phyloP scores from a whole-genome alignment of 1,139 yeast species.

The Tardiomyces blankii region DNA sequence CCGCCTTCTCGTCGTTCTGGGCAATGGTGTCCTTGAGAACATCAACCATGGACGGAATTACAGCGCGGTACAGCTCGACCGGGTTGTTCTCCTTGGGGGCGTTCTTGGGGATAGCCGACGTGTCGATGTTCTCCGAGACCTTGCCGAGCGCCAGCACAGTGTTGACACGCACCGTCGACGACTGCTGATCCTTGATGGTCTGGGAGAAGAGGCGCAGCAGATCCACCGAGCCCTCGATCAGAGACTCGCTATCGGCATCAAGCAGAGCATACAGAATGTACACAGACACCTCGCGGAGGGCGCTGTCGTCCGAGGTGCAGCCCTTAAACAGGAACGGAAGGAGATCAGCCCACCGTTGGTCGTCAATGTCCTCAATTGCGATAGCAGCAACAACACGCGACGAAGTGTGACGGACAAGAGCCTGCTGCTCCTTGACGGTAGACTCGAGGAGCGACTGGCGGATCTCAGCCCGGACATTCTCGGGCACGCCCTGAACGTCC shows the following conservation, averaged over 20 bases:
- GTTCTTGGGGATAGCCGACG: constrained; percentile 27
- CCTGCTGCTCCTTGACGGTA: constrained; percentile 54
- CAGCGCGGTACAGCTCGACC: constrained; percentile 49
- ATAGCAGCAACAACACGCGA: constrained; percentile 86
- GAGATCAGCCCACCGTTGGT: constrained; percentile 64
- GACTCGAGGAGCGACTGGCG: constrained; percentile 57
- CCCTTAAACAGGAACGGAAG: constrained; percentile 62
- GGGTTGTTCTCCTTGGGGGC: constrained; percentile 27
- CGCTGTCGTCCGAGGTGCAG: constrained; percentile 45
- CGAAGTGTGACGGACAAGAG: constrained; percentile 75
- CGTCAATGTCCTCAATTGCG: constrained; percentile 62
- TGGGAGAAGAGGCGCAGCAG: constrained; percentile 56
- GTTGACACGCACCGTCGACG: constrained; percentile 68
- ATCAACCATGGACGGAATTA: constrained; percentile 72
- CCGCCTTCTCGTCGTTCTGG: constrained; percentile 59
- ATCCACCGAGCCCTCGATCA: constrained; percentile 52
- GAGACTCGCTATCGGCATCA: constrained; percentile 45
- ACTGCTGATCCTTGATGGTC: constrained; percentile 53
- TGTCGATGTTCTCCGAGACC: constrained; percentile 56
- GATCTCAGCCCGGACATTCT: constrained; percentile 44
- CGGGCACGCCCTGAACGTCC: constrained; percentile 17
- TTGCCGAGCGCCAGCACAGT: constrained; percentile 77
- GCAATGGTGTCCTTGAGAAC: constrained; percentile 69
- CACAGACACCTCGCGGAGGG: constrained; percentile 74
- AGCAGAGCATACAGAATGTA: constrained; percentile 68